Evolutionary conservation across 805 yeast genomes (phyloP), one percentile per base, ranked within the genome.

Genomic region (Candida tammaniensis): DNA sequence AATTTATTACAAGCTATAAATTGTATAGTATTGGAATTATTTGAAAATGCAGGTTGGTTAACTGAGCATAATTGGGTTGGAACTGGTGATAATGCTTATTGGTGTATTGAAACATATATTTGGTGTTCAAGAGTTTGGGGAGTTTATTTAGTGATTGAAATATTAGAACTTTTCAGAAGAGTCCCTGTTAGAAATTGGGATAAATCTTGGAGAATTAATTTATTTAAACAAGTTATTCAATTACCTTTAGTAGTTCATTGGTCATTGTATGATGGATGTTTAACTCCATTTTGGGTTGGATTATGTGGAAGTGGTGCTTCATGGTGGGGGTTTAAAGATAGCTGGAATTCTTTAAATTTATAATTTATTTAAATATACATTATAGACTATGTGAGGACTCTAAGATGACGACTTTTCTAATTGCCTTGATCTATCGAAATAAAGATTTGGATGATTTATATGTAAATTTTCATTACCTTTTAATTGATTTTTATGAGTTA

Each of bases 401-500:
- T n/a, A 20, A n/a, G 9, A 26, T 11, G n/a, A 8, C 4, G 40
- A 23, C 26, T 52, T 51, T 34, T 74, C 80, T 39, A 78, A 59
- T 43, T 78, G 78, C 43, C 82, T 65, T 17, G 86, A 78, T 48
- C 94, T 71, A 44, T 84, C 91, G 54, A 82, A 91, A 60, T 88
- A 93, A 42, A 82, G 71, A 52, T 89, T 88, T 4, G 98, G 98
- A 62, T 88, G 95, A 12, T 75, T 75, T 36, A 91, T 83, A 44
- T 77, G 76, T 30, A 76, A 68, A 40, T 76, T 80, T 38, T 78
- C 82, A 17, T 59, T 57, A 27, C 56, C 54, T 19, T 45, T 48
- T 33, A 70, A 57, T 40, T 70, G 59, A 30, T 52, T 68, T 36
- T 67, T 67, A 48, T 79, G 82, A 19, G 86, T 74, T 12, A 76